These are phyloP conservation scores for Gillenia trifoliata DNA, from an alignment of 306 rosid species.

Conservation along the genomic window DNA sequence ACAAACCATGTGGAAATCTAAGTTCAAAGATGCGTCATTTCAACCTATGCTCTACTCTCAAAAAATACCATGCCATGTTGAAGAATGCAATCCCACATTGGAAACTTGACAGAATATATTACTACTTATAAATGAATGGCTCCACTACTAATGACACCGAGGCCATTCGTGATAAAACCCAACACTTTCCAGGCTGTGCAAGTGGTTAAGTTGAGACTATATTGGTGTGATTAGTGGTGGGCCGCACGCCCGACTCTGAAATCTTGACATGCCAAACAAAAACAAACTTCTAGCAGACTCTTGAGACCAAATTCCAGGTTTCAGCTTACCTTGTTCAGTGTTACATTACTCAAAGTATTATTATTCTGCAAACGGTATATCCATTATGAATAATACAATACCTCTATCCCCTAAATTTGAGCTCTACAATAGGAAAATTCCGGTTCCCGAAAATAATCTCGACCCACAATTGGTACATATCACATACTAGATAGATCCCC, in stretches of 20 bases:
- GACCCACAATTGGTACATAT: neutral
- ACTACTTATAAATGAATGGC: too few species aligned
- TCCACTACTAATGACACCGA: too few species aligned
- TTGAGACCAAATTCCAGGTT: neutral
- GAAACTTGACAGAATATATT: too few species aligned
- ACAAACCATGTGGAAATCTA: neutral
- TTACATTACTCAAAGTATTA: neutral
- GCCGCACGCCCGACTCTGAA: too few species aligned
- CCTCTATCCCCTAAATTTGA: neutral
- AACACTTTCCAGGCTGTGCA: too few species aligned
- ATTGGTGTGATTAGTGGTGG: too few species aligned
- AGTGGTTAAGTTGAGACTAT: too few species aligned
- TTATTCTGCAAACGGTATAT: neutral
- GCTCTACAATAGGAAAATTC: neutral
- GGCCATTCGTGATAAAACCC: too few species aligned
- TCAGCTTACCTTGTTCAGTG: neutral
- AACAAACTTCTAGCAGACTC: neutral
- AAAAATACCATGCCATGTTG: neutral
- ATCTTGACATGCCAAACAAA: too few species aligned
- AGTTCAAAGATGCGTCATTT: neutral
- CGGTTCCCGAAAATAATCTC: neutral
- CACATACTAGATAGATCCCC: neutral
- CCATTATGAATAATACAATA: neutral
- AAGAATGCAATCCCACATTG: too few species aligned
- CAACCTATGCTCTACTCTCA: neutral